Percentiles rank a stretch among this genome's conserved stretches.
Conservation (phyloP, 2,329 filamentous ascomycete species). For the Tolypocladium ophioglossoides region DNA sequence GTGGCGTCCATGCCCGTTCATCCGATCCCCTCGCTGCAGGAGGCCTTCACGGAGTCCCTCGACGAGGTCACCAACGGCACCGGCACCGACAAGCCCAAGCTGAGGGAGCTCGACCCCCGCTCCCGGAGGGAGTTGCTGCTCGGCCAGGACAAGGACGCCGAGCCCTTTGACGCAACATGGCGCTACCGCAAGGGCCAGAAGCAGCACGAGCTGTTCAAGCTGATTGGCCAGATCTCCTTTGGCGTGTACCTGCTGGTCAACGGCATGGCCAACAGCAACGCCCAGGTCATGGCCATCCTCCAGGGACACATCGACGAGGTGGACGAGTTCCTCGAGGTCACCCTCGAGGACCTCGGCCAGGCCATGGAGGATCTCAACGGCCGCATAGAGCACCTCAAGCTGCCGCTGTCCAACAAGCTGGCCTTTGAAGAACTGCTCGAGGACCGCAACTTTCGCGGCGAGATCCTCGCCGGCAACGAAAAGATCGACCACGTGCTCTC, state of each 20-base stretch:
- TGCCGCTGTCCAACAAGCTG: conserved; percentile 72
- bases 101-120: conserved; percentile 44
- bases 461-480: conserved; percentile 79
- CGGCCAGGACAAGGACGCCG: conserved; percentile 56
- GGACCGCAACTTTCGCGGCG: conserved; percentile 68
- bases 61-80: conserved; percentile 52
- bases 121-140: conserved; percentile 56
- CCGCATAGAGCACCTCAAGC: conserved; percentile 66
- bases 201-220: conserved; percentile 81
- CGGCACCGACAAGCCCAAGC: conserved; percentile 36
- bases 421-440: conserved; percentile 84
- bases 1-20: conserved; percentile 33
- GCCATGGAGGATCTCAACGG: conserved; percentile 71
- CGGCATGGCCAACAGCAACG: conserved; percentile 77
- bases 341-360: conserved; percentile 73
- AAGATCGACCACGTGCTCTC: conserved; percentile 82
- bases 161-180: conserved; percentile 66
- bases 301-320: conserved; percentile 91
- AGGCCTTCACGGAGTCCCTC: conserved; percentile 74
- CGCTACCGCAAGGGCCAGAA: conserved; percentile 63
- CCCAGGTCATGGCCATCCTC: conserved; percentile 79
- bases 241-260: conserved; percentile 82
- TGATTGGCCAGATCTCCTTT: conserved; percentile 87
- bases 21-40: conserved; percentile 67
- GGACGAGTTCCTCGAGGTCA: conserved; percentile 79